Evolutionary conservation across 768 basidiomycete species (phyloP).

Genomic region (Boletus edulis): DNA sequence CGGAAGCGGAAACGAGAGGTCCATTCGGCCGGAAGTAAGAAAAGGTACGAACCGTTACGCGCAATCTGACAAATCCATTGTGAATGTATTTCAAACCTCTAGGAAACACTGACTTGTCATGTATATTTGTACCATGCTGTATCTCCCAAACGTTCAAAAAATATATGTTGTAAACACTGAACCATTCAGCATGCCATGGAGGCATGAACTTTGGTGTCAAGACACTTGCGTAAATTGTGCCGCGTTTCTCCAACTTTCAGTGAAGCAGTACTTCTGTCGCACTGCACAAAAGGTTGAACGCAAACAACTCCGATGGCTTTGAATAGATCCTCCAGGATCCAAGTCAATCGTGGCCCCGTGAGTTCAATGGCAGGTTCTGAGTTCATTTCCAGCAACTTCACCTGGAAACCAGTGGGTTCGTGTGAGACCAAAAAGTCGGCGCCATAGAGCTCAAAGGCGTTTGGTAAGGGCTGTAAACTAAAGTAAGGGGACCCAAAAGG

Average conservation of each 20-base stretch:
- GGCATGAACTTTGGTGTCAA: slow-evolving; percentile 53
- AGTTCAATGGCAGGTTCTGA: slow-evolving; percentile 95
- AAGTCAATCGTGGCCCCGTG: slow-evolving; percentile 78
- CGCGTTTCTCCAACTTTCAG: slow-evolving; percentile 55
- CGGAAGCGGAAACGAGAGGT: slow-evolving; percentile 15
- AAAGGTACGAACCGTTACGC: slow-evolving; percentile 1
- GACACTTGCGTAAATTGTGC: slow-evolving; percentile 62
- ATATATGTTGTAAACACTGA: not conserved
- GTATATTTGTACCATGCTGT: not conserved
- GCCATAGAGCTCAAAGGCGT: slow-evolving; percentile 94
- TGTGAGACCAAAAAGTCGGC: slow-evolving; percentile 84
- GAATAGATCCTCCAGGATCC: slow-evolving; percentile 83
- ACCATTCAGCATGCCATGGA: slow-evolving; percentile 7
- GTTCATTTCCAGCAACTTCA: slow-evolving; percentile 87
- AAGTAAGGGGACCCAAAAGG: not conserved
- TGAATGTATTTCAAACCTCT: not conserved
- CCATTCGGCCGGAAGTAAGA: slow-evolving; percentile 5
- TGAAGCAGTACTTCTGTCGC: not conserved
- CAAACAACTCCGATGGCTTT: slow-evolving; percentile 62
- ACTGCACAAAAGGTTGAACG: slow-evolving; percentile 57
- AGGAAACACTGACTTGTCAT: slow-evolving; percentile 10
- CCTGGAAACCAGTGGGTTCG: slow-evolving; percentile 41
- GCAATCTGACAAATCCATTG: not conserved
- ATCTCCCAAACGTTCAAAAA: not conserved
- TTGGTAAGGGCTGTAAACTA: slow-evolving; percentile 65